Evolutionary conservation across 805 yeast species (phyloP).

Genomic region (Nakazawaea wyomingensis): DNA sequence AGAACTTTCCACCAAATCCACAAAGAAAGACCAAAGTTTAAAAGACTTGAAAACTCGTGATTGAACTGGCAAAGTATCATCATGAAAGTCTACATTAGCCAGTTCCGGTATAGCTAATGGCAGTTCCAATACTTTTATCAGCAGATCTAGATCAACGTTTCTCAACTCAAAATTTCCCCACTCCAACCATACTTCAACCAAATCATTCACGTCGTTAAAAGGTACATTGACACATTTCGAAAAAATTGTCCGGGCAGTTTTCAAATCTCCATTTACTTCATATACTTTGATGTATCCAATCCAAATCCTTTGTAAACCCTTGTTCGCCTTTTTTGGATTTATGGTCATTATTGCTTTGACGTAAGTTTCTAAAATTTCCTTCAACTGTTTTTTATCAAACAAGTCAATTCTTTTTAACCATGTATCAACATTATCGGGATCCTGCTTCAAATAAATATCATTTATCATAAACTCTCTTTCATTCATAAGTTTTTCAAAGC

Average conservation of each 20-base stretch:
- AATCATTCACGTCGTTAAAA: slow-evolving; percentile 53
- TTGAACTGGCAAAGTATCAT: slow-evolving; percentile 46
- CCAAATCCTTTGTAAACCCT: slow-evolving; percentile 62
- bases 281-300: slow-evolving; percentile 61
- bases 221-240: slow-evolving; percentile 69
- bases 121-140: slow-evolving; percentile 33
- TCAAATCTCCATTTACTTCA: slow-evolving; percentile 46
- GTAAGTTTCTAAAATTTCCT: slow-evolving; percentile 49
- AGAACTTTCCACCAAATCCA: slow-evolving; percentile 62
- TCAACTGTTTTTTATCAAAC: slow-evolving; percentile 32
- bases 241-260: slow-evolving; percentile 57
- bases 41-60: slow-evolving; percentile 53
- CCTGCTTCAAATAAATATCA: slow-evolving; percentile 61
- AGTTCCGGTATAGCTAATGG: slow-evolving; percentile 32
- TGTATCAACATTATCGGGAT: slow-evolving; percentile 52
- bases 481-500: slow-evolving; percentile 52
- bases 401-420: slow-evolving; percentile 66
- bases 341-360: slow-evolving; percentile 62
- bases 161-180: slow-evolving; percentile 71
- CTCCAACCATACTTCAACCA: slow-evolving; percentile 62
- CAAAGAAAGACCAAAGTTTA: slow-evolving; percentile 67
- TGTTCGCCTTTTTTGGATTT: slow-evolving; percentile 50
- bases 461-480: slow-evolving; percentile 53
- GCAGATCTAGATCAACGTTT: slow-evolving; percentile 40
- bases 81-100: slow-evolving; percentile 27